phyloP scores from a whole-genome alignment of 768 basidiomycete genomes.

The Amanita phalloides region DNA sequence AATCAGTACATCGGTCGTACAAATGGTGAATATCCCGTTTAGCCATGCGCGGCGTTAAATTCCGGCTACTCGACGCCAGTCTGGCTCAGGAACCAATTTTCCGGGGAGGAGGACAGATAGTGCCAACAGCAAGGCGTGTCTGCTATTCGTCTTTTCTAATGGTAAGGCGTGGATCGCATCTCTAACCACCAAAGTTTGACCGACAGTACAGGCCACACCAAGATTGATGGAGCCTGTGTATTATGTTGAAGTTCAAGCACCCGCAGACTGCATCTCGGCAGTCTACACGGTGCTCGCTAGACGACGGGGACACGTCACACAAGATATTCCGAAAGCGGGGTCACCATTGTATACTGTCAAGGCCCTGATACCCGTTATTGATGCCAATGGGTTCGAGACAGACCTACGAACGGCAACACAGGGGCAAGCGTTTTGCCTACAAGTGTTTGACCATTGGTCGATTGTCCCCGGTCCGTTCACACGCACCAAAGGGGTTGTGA shows the following conservation, averaged over 20 bases:
- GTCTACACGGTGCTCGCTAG: conserved; percentile 98
- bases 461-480: conserved; percentile 80
- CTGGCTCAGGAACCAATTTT: conserved; percentile 95
- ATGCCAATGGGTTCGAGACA: conserved; percentile 98
- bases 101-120: conserved; percentile 96
- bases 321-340: conserved; percentile 96
- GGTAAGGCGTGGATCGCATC: conserved; percentile 37
- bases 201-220: conserved; percentile 65
- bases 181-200: conserved; percentile 5
- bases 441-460: conserved; percentile 98
- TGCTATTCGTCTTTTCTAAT: conserved; percentile 99
- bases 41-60: conserved; percentile 99
- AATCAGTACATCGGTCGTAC: neutral
- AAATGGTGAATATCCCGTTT: conserved; percentile 1
- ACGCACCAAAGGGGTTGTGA: conserved; percentile 1
- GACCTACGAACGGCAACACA: conserved; percentile 96
- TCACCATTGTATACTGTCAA: conserved; percentile 98
- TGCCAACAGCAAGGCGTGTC: conserved; percentile 95
- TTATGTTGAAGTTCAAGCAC: conserved; percentile 99
- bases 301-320: conserved; percentile 97
- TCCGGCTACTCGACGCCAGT: conserved; percentile 87
- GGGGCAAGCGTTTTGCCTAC: conserved; percentile 97
- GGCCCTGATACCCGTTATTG: conserved; percentile 95
- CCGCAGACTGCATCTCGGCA: conserved; percentile 96
- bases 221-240: conserved; percentile 96